phyloP scores from a whole-genome alignment of 2,329 filamentous ascomycete species.

The Hypoxylon sp. region DNA sequence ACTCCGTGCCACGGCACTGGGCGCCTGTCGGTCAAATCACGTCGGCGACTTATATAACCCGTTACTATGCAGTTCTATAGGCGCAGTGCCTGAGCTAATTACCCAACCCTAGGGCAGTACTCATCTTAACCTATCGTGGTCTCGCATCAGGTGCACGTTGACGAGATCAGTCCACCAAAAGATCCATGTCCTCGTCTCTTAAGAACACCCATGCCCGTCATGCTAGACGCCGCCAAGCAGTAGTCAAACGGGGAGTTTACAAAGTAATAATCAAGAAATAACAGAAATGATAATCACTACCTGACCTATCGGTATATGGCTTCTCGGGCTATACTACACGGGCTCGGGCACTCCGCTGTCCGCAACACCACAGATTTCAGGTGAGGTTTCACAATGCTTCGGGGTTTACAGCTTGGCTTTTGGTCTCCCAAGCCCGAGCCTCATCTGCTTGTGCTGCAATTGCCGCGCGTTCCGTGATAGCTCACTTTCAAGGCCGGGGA shows the following conservation, averaged over 20 bases:
- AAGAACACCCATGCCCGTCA: neutral
- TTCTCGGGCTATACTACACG: constrained; percentile 24
- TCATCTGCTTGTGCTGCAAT: constrained; percentile 13
- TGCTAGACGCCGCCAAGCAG: neutral
- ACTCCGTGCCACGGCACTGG: constrained; percentile 22
- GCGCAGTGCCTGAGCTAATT: constrained; percentile 2
- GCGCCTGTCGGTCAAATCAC: constrained; percentile 13
- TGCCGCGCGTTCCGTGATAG: constrained; percentile 22
- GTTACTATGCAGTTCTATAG: neutral
- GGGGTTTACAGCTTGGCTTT: constrained; percentile 1
- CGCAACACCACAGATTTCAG: constrained; percentile 19
- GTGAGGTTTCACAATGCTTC: constrained; percentile 20
- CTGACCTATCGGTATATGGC: constrained; percentile 14
- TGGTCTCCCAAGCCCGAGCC: constrained; percentile 13
- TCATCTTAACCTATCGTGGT: neutral
- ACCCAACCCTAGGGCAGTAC: too few species aligned
- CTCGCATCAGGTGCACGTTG: neutral
- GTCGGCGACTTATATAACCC: constrained; percentile 10
- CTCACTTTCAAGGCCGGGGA: constrained; percentile 8
- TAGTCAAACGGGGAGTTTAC: neutral
- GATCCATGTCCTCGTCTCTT: neutral
- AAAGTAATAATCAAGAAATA: too few species aligned
- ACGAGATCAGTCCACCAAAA: constrained; percentile 3
- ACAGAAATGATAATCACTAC: constrained; percentile 7
- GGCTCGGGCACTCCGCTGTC: constrained; percentile 31